These are phyloP conservation scores for Sisymbrium altissimum DNA, from an alignment of 345 rosid genomes.

Conservation along the genomic window DNA sequence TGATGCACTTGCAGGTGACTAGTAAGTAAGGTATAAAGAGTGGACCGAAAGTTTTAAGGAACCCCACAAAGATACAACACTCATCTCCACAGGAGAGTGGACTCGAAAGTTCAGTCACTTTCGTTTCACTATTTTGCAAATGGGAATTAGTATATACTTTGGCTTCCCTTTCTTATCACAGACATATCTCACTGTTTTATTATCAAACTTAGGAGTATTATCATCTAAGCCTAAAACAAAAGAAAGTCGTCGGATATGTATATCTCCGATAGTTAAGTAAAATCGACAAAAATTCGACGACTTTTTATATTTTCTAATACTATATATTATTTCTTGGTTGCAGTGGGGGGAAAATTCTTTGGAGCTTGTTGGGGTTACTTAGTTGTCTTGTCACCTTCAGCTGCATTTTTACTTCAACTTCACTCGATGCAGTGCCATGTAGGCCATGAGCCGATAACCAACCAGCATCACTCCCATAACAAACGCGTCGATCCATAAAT, in stretches of 20 bases:
- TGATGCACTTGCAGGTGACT: constrained; percentile 35
- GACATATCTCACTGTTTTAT: constrained; percentile 30
- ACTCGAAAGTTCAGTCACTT: constrained; percentile 28
- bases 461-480: constrained; percentile 89
- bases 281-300: constrained; percentile 38
- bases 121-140: constrained; percentile 29
- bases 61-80: constrained; percentile 35
- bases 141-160: constrained; percentile 29
- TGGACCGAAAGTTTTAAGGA: constrained; percentile 25
- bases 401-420: constrained; percentile 44
- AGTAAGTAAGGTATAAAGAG: constrained; percentile 9
- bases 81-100: constrained; percentile 37
- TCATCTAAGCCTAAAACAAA: constrained; percentile 22
- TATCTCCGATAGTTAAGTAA: constrained; percentile 32
- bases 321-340: constrained; percentile 49
- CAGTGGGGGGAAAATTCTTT: constrained; percentile 35
- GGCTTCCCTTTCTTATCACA: constrained; percentile 12
- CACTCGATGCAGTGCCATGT: constrained; percentile 75
- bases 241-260: constrained; percentile 35
- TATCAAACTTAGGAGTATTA: constrained; percentile 30
- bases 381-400: not conserved
- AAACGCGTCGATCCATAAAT: constrained; percentile 80
- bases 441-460: constrained; percentile 86
- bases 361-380: constrained; percentile 21
- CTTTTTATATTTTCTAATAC: constrained; percentile 32